Evolutionary conservation across 1,139 yeast species (phyloP).

Genomic region (Candida mesenterica): DNA sequence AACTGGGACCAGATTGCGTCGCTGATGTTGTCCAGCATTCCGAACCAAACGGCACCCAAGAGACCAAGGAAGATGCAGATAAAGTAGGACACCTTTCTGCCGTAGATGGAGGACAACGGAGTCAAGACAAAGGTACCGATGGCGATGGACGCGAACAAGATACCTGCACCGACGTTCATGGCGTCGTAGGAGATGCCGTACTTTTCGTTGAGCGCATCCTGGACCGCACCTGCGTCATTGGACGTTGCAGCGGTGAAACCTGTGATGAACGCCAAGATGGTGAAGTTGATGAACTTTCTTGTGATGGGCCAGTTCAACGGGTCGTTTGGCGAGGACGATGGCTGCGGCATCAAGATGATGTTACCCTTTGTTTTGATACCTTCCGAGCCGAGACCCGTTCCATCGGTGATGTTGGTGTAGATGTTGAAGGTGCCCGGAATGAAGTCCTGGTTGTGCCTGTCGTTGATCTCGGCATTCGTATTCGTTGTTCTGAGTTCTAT

Average conservation of each 20-base stretch:
- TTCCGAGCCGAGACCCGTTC: slow-evolving; percentile 6
- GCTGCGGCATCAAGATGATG: slow-evolving; percentile 54
- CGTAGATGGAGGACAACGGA: slow-evolving; percentile 33
- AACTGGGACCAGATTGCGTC: slow-evolving; percentile 39
- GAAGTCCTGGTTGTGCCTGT: slow-evolving; percentile 18
- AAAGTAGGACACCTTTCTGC: slow-evolving; percentile 31
- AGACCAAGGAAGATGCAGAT: slow-evolving; percentile 29
- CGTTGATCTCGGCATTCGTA: slow-evolving; percentile 15
- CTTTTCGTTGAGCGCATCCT: slow-evolving; percentile 30
- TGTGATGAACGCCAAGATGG: slow-evolving; percentile 25
- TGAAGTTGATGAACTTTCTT: slow-evolving; percentile 24
- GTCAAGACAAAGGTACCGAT: slow-evolving; percentile 32
- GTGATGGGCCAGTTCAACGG: slow-evolving; percentile 49
- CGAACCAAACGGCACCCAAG: slow-evolving; percentile 37
- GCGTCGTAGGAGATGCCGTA: slow-evolving; percentile 35
- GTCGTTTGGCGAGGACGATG: slow-evolving; percentile 56
- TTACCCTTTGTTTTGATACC: slow-evolving; percentile 15
- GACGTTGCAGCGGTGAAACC: slow-evolving; percentile 37
- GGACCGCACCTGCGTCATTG: slow-evolving; percentile 38
- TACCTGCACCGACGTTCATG: slow-evolving; percentile 40
- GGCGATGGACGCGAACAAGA: slow-evolving; percentile 33
- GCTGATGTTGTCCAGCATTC: slow-evolving; percentile 21
- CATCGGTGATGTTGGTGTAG: slow-evolving; percentile 15
- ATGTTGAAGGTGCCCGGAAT: slow-evolving; percentile 28
- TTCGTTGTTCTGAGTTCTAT: slow-evolving; percentile 8